Percentiles rank a stretch among this genome's conserved stretches.
Conservation (phyloP, 2,329 filamentous ascomycete genomes). For the Emydomyces testavorans region DNA sequence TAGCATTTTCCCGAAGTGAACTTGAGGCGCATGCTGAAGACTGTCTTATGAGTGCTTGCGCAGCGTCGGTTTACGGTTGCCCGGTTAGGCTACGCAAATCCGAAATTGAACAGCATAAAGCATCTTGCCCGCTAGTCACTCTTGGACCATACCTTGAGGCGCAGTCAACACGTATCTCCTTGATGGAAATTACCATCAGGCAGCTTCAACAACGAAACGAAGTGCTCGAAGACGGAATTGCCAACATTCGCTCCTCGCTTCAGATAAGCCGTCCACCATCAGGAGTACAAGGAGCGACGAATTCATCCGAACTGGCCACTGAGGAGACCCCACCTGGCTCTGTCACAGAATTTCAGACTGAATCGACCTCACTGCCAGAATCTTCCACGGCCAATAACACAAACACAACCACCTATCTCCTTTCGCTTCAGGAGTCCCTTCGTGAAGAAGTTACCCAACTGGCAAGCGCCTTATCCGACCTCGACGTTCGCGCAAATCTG, state of each 20-base stretch:
- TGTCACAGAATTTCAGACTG: conserved; percentile 17
- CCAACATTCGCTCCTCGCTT: conserved; percentile 32
- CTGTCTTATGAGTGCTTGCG: conserved; percentile 30
- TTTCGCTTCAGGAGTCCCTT: conserved; percentile 50
- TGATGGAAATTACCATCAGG: conserved; percentile 35
- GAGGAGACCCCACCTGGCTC: conserved; percentile 12
- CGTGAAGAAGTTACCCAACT: conserved; percentile 49
- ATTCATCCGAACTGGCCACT: conserved; percentile 4
- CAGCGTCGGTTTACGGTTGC: conserved; percentile 36
- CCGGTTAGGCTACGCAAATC: conserved; percentile 28
- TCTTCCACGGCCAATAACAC: conserved; percentile 25
- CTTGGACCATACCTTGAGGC: conserved; percentile 36
- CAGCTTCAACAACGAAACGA: conserved; percentile 38
- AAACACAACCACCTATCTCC: conserved; percentile 44
- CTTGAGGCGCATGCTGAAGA: conserved; percentile 28
- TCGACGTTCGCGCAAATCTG: conserved; percentile 52
- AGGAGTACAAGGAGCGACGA: conserved; percentile 14
- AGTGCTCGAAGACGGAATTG: conserved; percentile 37
- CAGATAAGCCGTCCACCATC: conserved; percentile 23
- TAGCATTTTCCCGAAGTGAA: conserved; percentile 24
- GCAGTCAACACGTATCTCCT: conserved; percentile 34
- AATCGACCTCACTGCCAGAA: conserved; percentile 12
- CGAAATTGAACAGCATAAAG: conserved; percentile 35
- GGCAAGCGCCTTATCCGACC: conserved; percentile 44
- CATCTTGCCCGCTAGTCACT: conserved; percentile 41